phyloP scores from a whole-genome alignment of 2,329 filamentous ascomycete genomes.

The Colletotrichum spaethianum region DNA sequence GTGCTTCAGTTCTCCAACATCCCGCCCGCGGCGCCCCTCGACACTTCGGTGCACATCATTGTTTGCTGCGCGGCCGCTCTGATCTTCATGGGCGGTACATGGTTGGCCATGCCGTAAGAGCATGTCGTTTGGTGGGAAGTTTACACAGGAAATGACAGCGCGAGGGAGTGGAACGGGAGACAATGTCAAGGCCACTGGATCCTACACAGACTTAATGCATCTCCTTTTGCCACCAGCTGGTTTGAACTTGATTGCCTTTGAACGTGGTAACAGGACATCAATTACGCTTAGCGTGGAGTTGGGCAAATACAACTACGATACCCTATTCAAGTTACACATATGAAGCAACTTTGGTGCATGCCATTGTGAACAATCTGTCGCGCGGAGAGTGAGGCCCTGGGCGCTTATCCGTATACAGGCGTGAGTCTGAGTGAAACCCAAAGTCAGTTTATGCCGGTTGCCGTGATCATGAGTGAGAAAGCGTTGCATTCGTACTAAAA shows the following conservation, averaged over 20 bases:
- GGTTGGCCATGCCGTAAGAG: slow-evolving; percentile 32
- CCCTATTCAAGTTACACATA: slow-evolving; percentile 5
- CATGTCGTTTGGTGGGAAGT: not conserved
- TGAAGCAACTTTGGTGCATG: not conserved
- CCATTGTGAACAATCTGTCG: not conserved
- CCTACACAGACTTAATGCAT: slow-evolving; percentile 24
- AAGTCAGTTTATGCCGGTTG: not conserved
- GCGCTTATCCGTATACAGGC: not conserved
- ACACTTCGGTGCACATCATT: slow-evolving; percentile 1
- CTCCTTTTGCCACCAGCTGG: slow-evolving; percentile 2
- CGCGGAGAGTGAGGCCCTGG: not conserved
- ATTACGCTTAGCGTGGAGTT: slow-evolving; percentile 31
- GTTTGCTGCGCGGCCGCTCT: slow-evolving; percentile 15
- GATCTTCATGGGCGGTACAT: slow-evolving; percentile 8
- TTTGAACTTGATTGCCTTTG: slow-evolving; percentile 1
- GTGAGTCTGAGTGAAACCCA: not conserved
- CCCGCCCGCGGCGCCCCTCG: slow-evolving; percentile 24
- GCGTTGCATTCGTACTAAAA: not conserved
- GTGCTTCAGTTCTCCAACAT: slow-evolving; percentile 53
- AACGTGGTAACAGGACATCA: not conserved
- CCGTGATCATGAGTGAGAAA: not conserved
- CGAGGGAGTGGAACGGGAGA: not conserved
- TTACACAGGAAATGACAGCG: not conserved
- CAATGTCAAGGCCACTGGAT: not conserved
- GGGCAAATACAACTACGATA: slow-evolving; percentile 25